These are phyloP conservation scores for Ceratocystis destructans DNA, from an alignment of 2,329 filamentous ascomycete species.

Conservation along the genomic window DNA sequence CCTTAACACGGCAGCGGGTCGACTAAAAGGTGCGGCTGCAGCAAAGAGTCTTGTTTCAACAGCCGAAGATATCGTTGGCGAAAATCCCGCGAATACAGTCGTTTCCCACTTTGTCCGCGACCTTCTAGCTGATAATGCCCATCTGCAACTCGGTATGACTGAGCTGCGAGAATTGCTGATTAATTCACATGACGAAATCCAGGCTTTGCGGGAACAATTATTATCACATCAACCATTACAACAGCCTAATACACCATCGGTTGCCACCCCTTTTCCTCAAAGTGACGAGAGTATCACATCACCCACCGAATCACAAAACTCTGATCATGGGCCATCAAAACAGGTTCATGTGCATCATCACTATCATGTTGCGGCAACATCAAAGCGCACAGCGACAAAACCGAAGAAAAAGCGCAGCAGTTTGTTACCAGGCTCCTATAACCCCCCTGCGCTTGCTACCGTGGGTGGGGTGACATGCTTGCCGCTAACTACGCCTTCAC, in stretches of 20 bases:
- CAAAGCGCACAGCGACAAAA: constrained; percentile 43
- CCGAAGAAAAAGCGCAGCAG: constrained; percentile 60
- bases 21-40: constrained; percentile 69
- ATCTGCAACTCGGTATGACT: constrained; percentile 77
- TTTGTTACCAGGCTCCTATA: constrained; percentile 47
- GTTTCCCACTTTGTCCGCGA: constrained; percentile 96
- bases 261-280: not conserved
- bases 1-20: constrained; percentile 61
- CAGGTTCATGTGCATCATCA: constrained; percentile 91
- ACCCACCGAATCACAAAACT: constrained; percentile 26
- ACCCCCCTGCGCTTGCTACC: constrained; percentile 29
- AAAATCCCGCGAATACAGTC: constrained; percentile 34
- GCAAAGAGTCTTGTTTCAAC: constrained; percentile 39
- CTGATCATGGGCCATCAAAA: constrained; percentile 35
- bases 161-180: constrained; percentile 83
- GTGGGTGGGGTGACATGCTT: not conserved
- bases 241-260: not conserved
- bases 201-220: constrained; percentile 69
- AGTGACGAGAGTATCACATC: constrained; percentile 8
- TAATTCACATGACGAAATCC: constrained; percentile 88
- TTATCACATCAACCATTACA: constrained; percentile 54
- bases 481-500: constrained; percentile 7
- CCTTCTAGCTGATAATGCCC: constrained; percentile 88
- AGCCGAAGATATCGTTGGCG: constrained; percentile 21
- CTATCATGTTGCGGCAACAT: constrained; percentile 55